Percentiles rank a stretch among this genome's conserved stretches.
Evolutionary conservation across 2,329 filamentous ascomycete genomes (phyloP).

Genomic region (Beauveria sp.): DNA sequence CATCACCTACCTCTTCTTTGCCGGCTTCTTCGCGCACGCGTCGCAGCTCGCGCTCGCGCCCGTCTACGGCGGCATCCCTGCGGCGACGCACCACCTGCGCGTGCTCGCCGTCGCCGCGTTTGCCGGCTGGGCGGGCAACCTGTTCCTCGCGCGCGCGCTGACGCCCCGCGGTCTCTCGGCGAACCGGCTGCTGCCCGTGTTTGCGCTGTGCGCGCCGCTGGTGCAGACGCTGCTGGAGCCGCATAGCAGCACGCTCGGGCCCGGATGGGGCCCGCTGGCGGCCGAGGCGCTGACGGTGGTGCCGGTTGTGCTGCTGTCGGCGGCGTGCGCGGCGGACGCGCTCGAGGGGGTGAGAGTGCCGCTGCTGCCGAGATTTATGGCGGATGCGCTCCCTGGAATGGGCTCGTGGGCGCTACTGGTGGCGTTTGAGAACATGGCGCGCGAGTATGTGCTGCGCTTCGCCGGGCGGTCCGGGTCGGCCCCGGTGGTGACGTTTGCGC

Average conservation of each 20-base stretch:
- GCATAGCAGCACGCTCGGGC: conserved; percentile 58
- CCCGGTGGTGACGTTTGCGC: conserved; percentile 42
- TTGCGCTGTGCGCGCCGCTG: conserved; percentile 68
- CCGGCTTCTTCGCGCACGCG: conserved; percentile 57
- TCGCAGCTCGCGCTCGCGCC: conserved; percentile 75
- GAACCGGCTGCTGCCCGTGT: conserved; percentile 54
- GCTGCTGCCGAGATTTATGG: conserved; percentile 46
- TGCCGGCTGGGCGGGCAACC: conserved; percentile 62
- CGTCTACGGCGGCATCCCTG: conserved; percentile 78
- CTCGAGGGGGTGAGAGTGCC: conserved; percentile 55
- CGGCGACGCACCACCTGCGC: conserved; percentile 62
- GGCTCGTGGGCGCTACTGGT: conserved; percentile 60
- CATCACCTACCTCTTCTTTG: conserved; percentile 22
- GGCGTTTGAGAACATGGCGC: conserved; percentile 28
- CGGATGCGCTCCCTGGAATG: conserved; percentile 58
- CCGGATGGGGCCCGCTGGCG: conserved; percentile 63
- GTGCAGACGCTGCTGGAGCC: conserved; percentile 65
- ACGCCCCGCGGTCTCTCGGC: conserved; percentile 33
- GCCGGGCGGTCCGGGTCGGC: not conserved
- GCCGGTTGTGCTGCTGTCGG: conserved; percentile 57
- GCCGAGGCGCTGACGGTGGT: conserved; percentile 69
- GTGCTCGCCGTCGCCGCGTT: conserved; percentile 60
- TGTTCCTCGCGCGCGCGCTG: conserved; percentile 37
- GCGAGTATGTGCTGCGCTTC: conserved; percentile 7
- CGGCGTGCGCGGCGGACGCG: conserved; percentile 54